phyloP scores from a whole-genome alignment of 805 yeast genomes.

The Sugiyamaella qingdaonensis region DNA sequence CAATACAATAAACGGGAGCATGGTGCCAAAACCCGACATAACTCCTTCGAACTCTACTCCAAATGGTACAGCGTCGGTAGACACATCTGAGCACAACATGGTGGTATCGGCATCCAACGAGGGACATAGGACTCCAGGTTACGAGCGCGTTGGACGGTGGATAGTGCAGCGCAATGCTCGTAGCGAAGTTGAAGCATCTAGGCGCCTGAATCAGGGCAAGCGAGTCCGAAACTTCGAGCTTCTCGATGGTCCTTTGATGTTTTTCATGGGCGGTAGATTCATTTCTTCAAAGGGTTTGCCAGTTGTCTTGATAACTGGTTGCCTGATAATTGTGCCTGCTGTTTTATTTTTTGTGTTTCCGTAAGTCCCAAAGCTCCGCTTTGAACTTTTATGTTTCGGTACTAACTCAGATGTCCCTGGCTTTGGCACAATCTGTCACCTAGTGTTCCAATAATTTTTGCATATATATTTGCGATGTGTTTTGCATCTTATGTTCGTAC shows the following conservation, averaged over 20 bases:
- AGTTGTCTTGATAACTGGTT: constrained; percentile 36
- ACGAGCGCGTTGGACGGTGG: not conserved
- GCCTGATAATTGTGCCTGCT: constrained; percentile 40
- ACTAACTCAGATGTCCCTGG: constrained; percentile 38
- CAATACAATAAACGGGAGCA: too few relatives aligned
- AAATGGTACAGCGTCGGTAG: too few relatives aligned
- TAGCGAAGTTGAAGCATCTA: not conserved
- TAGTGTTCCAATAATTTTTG: constrained; percentile 50
- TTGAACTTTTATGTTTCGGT: constrained; percentile 11
- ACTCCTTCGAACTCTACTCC: too few relatives aligned
- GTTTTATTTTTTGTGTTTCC: constrained; percentile 52
- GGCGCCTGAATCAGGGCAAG: not conserved
- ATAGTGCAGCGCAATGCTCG: not conserved
- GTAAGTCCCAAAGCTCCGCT: constrained; percentile 19
- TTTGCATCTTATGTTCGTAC: constrained; percentile 49
- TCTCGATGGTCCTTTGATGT: constrained; percentile 29
- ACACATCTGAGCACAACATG: too few relatives aligned
- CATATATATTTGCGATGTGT: constrained; percentile 53
- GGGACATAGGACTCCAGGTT: not conserved
- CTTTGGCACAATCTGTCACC: constrained; percentile 55
- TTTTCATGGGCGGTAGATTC: constrained; percentile 63
- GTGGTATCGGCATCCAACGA: too few relatives aligned
- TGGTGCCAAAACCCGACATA: too few relatives aligned
- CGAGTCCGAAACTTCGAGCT: constrained; percentile 5
- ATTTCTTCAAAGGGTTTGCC: constrained; percentile 41